Base-by-base conservation (phyloP, 345 rosid genomes). In the Citrus inodora region DNA sequence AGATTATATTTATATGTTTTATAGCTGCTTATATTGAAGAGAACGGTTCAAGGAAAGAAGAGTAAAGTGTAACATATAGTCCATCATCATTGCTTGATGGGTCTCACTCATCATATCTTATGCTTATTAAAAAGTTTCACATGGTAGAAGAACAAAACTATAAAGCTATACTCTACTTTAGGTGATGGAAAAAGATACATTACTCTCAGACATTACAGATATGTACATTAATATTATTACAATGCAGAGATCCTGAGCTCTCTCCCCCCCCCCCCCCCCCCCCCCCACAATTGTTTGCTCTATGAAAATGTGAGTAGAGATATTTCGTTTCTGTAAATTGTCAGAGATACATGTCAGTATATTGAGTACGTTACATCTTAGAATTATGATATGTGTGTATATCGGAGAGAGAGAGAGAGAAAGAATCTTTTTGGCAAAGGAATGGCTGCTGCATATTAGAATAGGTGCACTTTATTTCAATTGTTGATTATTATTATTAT, bases 361-460 rank as follows among this genome's bases (percentile, higher is more conserved):
- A 64, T 9, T 40, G 3, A 27, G 75, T 53, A 71, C 48, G 46
- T 33, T 61, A 62, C 78, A 75, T 75, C 61, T 46, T 75, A 64
- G 62, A 30, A 28, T 74, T 27, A 22, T 42, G 37, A 61, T 19
- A 27, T 35, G 48, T 22, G 48, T 66, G 38, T 22, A 40, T 22
- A 4, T 61, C 4, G 78, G 28, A 60, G 58, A 78, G 62, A 38
- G 46, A 40, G 17, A 56, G 68, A 63, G 42, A 17, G 71, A 16
- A 73, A 48, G 78, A 58, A 72, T 81, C 79, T 85, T 82, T 85
- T 77, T 56, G 60, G 60, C 22, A 81, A 84, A 78, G 78, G 62
- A 61, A 56, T 32, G 80, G 78, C 33, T 46, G 51, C 10, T 48
- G 61, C 67, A 67, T 63, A 42, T 71, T 74, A 71, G 78, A 80